These are phyloP conservation scores for Aspergillus terreus DNA, from an alignment of 2,329 filamentous ascomycete genomes.

Conservation along the genomic window DNA sequence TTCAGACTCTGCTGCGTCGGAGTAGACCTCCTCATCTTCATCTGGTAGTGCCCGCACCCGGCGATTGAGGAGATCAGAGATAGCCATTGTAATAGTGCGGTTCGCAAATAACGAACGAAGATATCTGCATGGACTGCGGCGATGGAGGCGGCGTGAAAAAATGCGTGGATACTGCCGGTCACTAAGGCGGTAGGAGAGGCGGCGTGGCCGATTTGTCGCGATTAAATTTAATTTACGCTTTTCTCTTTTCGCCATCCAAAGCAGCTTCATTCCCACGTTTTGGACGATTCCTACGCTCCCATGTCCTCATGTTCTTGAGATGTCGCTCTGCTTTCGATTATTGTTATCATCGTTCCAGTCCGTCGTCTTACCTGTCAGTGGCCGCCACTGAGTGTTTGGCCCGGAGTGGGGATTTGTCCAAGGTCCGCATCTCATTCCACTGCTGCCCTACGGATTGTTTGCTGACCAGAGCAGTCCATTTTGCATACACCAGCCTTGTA, in stretches of 20 bases:
- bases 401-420: slow-evolving; percentile 13
- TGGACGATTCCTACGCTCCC: background rate
- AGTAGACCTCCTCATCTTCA: slow-evolving; percentile 41
- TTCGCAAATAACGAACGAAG: background rate
- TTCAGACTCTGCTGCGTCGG: slow-evolving; percentile 18
- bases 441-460: background rate
- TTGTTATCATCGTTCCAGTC: background rate
- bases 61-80: slow-evolving; percentile 37
- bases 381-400: slow-evolving; percentile 9
- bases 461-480: background rate
- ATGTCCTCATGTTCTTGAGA: slow-evolving; percentile 1
- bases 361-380: background rate
- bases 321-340: background rate
- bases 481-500: background rate
- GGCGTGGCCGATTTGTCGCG: slow-evolving; percentile 1
- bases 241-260: background rate
- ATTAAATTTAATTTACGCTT: background rate
- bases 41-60: slow-evolving; percentile 39
- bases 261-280: background rate
- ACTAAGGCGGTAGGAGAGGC: slow-evolving; percentile 18
- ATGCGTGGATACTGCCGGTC: slow-evolving; percentile 24
- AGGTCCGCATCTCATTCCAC: slow-evolving; percentile 7
- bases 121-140: background rate
- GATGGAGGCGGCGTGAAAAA: slow-evolving; percentile 14
- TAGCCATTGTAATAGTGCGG: slow-evolving; percentile 25